Evolutionary conservation across 805 yeast genomes (phyloP).

Genomic region (Ogataea nakhonphanomensis): DNA sequence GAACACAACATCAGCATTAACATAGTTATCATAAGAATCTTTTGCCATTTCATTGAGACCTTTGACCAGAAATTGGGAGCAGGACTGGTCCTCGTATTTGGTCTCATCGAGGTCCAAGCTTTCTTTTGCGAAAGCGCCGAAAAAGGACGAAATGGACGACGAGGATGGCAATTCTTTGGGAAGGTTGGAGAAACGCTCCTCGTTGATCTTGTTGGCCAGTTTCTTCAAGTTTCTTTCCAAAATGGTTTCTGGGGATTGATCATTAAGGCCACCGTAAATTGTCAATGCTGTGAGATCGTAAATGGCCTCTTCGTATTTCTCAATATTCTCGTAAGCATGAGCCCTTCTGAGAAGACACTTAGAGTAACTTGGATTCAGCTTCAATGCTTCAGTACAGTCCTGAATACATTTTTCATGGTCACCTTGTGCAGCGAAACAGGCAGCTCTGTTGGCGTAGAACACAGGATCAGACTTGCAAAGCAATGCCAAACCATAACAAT

Average conservation of each 20-base stretch:
- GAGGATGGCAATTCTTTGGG: conserved; percentile 71
- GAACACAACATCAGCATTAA: conserved; percentile 55
- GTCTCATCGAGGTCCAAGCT: conserved; percentile 43
- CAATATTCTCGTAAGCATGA: conserved; percentile 81
- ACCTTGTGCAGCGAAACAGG: conserved; percentile 82
- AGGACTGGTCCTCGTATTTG: conserved; percentile 52
- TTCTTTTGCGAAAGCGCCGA: conserved; percentile 73
- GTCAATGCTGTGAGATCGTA: conserved; percentile 88
- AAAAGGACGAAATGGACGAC: conserved; percentile 79
- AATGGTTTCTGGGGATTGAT: conserved; percentile 70
- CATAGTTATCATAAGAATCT: conserved; percentile 57
- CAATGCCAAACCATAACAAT: conserved; percentile 76
- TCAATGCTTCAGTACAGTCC: conserved; percentile 83
- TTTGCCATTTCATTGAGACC: conserved; percentile 52
- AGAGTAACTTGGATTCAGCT: conserved; percentile 82
- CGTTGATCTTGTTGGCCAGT: conserved; percentile 71
- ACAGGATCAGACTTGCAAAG: conserved; percentile 77
- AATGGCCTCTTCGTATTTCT: conserved; percentile 77
- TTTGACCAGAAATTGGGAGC: conserved; percentile 60
- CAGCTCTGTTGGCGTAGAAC: conserved; percentile 92
- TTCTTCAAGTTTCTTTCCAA: conserved; percentile 84
- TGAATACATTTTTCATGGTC: conserved; percentile 80
- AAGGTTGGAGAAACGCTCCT: conserved; percentile 50
- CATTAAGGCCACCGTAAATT: conserved; percentile 72
- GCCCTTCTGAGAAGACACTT: conserved; percentile 94